These are phyloP conservation scores for Casuarina cunninghamiana DNA, from an alignment of 306 rosid species.

Conservation along the genomic window DNA sequence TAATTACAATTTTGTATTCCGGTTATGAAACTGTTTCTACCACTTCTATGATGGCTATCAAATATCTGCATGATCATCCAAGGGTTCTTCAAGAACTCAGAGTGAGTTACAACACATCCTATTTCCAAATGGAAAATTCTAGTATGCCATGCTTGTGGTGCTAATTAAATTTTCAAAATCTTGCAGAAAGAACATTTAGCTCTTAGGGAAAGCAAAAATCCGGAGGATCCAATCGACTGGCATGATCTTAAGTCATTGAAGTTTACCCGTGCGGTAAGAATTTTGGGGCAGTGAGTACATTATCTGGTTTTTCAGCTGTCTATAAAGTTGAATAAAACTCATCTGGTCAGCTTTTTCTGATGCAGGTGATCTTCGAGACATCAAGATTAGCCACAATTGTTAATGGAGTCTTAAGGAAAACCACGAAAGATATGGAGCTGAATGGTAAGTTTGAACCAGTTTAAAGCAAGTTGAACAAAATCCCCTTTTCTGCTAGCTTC, in stretches of 20 bases:
- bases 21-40: conserved; percentile 99
- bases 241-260: conserved; percentile 78
- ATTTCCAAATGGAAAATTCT: neutral
- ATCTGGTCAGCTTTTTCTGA: conserved; percentile 13
- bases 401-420: conserved; percentile 90
- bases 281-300: conserved; percentile 1
- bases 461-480: neutral
- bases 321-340: neutral
- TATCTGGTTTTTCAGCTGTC: conserved; percentile 6
- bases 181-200: conserved; percentile 81
- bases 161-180: conserved; percentile 25
- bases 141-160: neutral
- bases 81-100: conserved; percentile 81
- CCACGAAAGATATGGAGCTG: conserved; percentile 88
- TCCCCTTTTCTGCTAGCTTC: conserved; percentile 15
- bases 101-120: conserved; percentile 47
- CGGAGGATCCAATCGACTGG: conserved; percentile 66
- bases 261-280: conserved; percentile 91
- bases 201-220: conserved; percentile 65
- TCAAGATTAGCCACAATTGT: conserved; percentile 97
- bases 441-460: conserved; percentile 57
- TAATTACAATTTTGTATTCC: conserved; percentile 79
- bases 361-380: conserved; percentile 95
- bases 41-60: conserved; percentile 98
- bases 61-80: conserved; percentile 91